phyloP scores from a whole-genome alignment of 2,329 filamentous ascomycete genomes.

The Alternaria solani region DNA sequence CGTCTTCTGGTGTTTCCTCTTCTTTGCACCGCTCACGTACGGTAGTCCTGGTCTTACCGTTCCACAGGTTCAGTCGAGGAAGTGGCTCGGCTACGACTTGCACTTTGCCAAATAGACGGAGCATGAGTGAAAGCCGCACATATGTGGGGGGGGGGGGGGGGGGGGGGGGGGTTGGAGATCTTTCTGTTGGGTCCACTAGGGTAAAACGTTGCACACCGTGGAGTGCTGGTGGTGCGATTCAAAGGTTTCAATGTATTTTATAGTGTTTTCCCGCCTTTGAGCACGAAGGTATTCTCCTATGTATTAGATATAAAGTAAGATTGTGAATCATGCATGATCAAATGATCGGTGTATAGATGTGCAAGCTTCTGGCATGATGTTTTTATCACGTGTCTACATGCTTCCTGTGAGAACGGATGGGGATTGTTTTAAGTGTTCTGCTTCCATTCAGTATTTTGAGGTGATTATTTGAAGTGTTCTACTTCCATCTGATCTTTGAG shows the following conservation, averaged over 20 bases:
- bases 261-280: neutral
- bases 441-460: too few relatives aligned
- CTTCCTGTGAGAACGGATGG: neutral
- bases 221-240: conserved; percentile 10
- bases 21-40: conserved; percentile 94
- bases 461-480: too few relatives aligned
- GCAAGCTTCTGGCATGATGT: neutral
- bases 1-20: conserved; percentile 82
- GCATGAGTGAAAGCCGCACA: neutral
- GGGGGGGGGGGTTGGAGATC: neutral
- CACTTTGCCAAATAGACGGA: conserved; percentile 90
- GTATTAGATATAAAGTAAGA: conserved; percentile 7
- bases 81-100: conserved; percentile 96
- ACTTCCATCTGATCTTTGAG: too few relatives aligned
- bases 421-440: neutral
- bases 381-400: neutral
- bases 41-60: conserved; percentile 88
- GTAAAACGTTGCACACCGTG: conserved; percentile 17
- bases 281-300: conserved; percentile 8
- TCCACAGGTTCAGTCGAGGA: conserved; percentile 79
- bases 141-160: too few relatives aligned
- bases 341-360: neutral
- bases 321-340: conserved; percentile 3
- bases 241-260: conserved; percentile 11
- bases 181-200: conserved; percentile 12